A percentile compares a stretch with the other conserved stretches of the same genome.
phyloP scores from a whole-genome alignment of 345 rosid genomes.

The Eucalyptus polybractea region DNA sequence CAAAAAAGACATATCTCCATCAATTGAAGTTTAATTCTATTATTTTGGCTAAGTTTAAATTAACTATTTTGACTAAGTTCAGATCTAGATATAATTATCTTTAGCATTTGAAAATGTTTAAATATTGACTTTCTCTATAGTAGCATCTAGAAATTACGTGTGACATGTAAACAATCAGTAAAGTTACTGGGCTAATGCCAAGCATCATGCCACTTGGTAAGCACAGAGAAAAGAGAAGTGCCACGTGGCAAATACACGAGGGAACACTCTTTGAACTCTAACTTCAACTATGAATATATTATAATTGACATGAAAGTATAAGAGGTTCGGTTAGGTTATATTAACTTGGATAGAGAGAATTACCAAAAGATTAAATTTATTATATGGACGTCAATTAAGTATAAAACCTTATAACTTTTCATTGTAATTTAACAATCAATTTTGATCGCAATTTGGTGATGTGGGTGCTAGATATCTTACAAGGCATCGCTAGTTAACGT shows the following conservation, averaged over 20 bases:
- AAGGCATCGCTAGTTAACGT: rapidly evolving
- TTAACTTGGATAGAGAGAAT: background rate
- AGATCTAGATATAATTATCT: background rate
- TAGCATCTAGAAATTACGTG: background rate
- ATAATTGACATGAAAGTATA: background rate
- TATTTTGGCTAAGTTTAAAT: background rate
- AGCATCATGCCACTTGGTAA: background rate
- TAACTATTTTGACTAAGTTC: background rate
- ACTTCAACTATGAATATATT: background rate
- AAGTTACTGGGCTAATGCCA: background rate
- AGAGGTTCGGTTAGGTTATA: background rate
- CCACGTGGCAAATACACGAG: background rate
- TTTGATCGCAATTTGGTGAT: rapidly evolving
- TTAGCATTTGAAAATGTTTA: background rate
- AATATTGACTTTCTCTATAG: background rate
- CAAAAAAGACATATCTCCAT: background rate
- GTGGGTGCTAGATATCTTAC: background rate
- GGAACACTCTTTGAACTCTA: background rate
- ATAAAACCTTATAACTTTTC: background rate
- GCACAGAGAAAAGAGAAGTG: background rate
- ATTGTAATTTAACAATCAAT: no score
- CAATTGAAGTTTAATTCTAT: background rate
- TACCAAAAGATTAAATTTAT: background rate
- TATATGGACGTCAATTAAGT: background rate
- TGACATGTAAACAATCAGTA: background rate